phyloP scores from a whole-genome alignment of 1,139 yeast species.

The Wickerhamiella pararugosa region DNA sequence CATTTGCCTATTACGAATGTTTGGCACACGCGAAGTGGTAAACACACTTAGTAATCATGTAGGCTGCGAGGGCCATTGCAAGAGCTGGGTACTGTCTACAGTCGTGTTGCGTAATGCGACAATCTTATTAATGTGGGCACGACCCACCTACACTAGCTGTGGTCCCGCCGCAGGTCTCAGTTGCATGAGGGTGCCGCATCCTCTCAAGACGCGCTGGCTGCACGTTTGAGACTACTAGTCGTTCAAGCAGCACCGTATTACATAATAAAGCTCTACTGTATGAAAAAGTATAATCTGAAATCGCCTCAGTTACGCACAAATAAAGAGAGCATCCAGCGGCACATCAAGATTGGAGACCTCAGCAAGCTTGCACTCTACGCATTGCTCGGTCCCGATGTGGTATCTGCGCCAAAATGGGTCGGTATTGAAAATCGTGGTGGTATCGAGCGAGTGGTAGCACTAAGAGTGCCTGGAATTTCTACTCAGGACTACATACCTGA shows the following conservation, averaged over 20 bases:
- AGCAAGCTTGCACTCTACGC: constrained; percentile 35
- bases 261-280: neutral
- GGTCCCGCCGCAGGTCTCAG: too few relatives aligned
- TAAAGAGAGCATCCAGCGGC: constrained; percentile 13
- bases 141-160: too few relatives aligned
- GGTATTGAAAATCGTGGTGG: constrained; percentile 27
- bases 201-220: too few relatives aligned
- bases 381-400: constrained; percentile 1
- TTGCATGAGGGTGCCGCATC: too few relatives aligned
- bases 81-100: too few relatives aligned
- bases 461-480: constrained; percentile 56
- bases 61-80: too few relatives aligned
- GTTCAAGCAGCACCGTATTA: neutral
- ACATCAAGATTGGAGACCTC: constrained; percentile 24
- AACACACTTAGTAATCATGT: too few relatives aligned
- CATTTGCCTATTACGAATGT: constrained; percentile 1
- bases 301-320: constrained; percentile 20
- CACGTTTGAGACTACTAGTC: too few relatives aligned
- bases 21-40: too few relatives aligned
- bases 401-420: constrained; percentile 12
- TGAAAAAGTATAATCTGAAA: constrained; percentile 14
- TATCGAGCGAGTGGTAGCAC: constrained; percentile 40
- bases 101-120: too few relatives aligned
- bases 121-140: too few relatives aligned
- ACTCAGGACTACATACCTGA: neutral